phyloP scores from a whole-genome alignment of 805 yeast genomes.

The Candida tibetensis region DNA sequence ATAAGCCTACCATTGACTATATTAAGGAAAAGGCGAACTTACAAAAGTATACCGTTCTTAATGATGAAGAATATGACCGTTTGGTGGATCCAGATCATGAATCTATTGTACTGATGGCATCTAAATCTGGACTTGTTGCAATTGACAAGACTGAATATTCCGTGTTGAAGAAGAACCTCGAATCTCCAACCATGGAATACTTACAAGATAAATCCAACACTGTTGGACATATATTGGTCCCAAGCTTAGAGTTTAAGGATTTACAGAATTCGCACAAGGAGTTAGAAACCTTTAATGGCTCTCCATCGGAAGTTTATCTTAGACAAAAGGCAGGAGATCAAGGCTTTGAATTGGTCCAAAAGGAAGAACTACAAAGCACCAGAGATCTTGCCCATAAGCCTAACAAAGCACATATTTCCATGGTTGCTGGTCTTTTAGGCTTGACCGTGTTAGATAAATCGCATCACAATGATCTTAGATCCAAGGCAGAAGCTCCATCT shows the following conservation, averaged over 20 bases:
- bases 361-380: constrained; percentile 2
- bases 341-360: constrained; percentile 10
- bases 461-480: constrained; percentile 3
- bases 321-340: constrained; percentile 7
- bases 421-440: constrained; percentile 8
- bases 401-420: constrained; percentile 8
- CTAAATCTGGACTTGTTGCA: constrained; percentile 13
- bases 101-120: constrained; percentile 7
- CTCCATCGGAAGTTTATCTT: constrained; percentile 13
- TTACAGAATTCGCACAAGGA: constrained; percentile 3
- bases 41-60: constrained; percentile 7
- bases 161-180: constrained; percentile 6
- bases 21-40: constrained; percentile 14
- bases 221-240: constrained; percentile 5
- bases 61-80: constrained; percentile 12
- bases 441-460: constrained; percentile 5
- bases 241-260: constrained; percentile 3
- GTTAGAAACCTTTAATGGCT: constrained; percentile 1
- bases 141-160: constrained; percentile 12
- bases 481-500: constrained; percentile 13
- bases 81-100: constrained; percentile 9
- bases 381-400: constrained; percentile 13
- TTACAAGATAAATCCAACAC: constrained; percentile 5
- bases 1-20: constrained; percentile 15
- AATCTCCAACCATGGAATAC: constrained; percentile 10